A percentile compares a stretch with the other conserved stretches of the same genome.
Evolutionary conservation across 768 basidiomycete genomes (phyloP).

Genomic region (Obba rivulosa): DNA sequence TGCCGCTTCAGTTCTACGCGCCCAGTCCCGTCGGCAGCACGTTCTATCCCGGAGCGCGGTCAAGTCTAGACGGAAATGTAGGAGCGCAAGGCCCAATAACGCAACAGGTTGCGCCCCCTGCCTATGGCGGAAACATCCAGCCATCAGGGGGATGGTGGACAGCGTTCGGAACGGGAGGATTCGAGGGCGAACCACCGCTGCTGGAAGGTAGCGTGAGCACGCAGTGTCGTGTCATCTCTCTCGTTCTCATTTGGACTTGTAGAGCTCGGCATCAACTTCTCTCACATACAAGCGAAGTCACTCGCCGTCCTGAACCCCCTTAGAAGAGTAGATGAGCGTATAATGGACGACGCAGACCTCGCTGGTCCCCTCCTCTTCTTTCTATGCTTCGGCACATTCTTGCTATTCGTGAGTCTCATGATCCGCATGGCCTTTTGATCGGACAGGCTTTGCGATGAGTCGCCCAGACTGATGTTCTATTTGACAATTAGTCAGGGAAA

Average conservation of each 20-base stretch:
- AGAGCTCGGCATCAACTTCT: constrained; percentile 98
- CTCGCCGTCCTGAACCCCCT: constrained; percentile 94
- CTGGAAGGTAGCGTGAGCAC: constrained; percentile 72
- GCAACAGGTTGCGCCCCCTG: constrained; percentile 37
- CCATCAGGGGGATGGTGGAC: constrained; percentile 84
- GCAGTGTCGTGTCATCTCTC: neutral
- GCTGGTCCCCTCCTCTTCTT: constrained; percentile 94
- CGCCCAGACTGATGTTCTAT: constrained; percentile 7
- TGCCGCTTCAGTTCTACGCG: constrained; percentile 75
- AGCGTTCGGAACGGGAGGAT: constrained; percentile 91
- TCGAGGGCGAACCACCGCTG: constrained; percentile 93
- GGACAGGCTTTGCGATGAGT: neutral
- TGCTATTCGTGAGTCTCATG: constrained; percentile 72
- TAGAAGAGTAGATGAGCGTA: constrained; percentile 74
- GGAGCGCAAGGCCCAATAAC: constrained; percentile 49
- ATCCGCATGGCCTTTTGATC: neutral
- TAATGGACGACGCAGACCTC: constrained; percentile 99
- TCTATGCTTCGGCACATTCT: constrained; percentile 89
- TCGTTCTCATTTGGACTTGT: constrained; percentile 1
- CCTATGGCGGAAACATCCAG: constrained; percentile 73
- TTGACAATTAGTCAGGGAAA: constrained; percentile 79
- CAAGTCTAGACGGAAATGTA: constrained; percentile 73
- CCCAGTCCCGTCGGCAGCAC: constrained; percentile 51
- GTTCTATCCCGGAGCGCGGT: constrained; percentile 66
- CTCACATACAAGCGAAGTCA: constrained; percentile 91